These are phyloP conservation scores for Salix arbutifolia DNA, from an alignment of 345 rosid species.

Conservation along the genomic window DNA sequence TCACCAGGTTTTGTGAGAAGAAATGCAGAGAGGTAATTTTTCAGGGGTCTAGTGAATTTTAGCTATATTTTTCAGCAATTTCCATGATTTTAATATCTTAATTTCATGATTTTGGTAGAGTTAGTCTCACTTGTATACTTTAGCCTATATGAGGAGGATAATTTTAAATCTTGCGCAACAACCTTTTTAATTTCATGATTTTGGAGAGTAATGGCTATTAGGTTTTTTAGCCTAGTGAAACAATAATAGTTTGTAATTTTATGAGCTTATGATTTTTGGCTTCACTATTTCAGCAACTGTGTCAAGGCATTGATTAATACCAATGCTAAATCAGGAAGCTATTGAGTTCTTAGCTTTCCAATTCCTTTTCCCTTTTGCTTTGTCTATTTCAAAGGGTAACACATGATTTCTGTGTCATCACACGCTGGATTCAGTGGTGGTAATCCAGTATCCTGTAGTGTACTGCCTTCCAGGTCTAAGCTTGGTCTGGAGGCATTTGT, in stretches of 20 bases:
- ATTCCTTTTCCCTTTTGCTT: neutral
- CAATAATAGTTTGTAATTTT: neutral
- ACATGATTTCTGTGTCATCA: neutral
- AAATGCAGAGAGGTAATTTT: conserved; percentile 27
- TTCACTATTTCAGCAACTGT: neutral
- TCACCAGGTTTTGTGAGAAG: conserved; percentile 24
- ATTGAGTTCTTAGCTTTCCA: neutral
- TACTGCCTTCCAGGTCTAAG: neutral
- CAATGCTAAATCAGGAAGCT: neutral
- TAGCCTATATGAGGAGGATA: too few species aligned
- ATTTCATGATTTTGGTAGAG: neutral
- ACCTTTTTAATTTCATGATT: neutral
- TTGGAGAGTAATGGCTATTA: neutral
- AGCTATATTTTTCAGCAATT: neutral
- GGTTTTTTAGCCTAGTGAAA: neutral
- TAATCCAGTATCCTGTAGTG: neutral
- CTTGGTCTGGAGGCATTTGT: neutral
- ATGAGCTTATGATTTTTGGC: neutral
- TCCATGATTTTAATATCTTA: neutral
- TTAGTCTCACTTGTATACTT: too few species aligned
- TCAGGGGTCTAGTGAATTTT: neutral
- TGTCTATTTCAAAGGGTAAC: neutral
- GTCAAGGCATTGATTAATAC: neutral
- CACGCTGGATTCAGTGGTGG: neutral
- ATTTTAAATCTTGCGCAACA: too few species aligned